Evolutionary conservation across 139 green algal species (phyloP), one percentile per base, ranked within the genome.

Genomic region (Tetradesmus obliquus): DNA sequence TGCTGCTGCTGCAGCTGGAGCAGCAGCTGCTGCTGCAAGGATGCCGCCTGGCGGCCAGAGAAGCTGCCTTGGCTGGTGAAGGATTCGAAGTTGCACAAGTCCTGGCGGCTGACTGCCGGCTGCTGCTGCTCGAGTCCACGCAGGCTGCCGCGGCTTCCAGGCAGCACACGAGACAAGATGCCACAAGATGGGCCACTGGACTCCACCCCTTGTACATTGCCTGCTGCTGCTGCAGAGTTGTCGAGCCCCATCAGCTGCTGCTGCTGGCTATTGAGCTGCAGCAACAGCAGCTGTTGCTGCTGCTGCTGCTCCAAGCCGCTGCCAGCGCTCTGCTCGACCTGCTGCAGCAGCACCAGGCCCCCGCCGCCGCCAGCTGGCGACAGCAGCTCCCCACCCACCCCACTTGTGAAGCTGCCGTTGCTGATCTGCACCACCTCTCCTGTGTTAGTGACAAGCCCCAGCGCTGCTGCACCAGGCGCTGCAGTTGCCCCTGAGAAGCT

Each of bases 21-120:
- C 9, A 71, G 60, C 60, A 71, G 60, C 60, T 71, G 66, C 66
- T 76, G 66, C 66, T 76, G 66, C 66, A 76, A 19, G 4, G 15
- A n/a, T 19, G 66, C 66, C 5, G 66, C 66, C 66, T 76, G 66
- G 5, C 66, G 17, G 17, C 66, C 66, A 24, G 66, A 24, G 17
- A 82, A 54, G 74, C n/a, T 53, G 74, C 74, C 74, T 54, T 17
- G n/a, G 74, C 74, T 51, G n/a, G 66, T 76, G 66, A 76, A 76
- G n/a, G 74, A 79, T n/a, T 79, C 84, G 57, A 79, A 79, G 57
- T 88, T 79, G 20, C 84, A 58, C 57, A 79, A 69, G 20, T 79
- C 57, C 12, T 79, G 84, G 12, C n/a, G 84, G 22, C 66, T 76
- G 66, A 76, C n/a, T 7, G 66, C 66, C n/a, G 66, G 66, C 66